phyloP scores from a whole-genome alignment of 805 yeast species.

The Yamadazyma nakazawae region DNA sequence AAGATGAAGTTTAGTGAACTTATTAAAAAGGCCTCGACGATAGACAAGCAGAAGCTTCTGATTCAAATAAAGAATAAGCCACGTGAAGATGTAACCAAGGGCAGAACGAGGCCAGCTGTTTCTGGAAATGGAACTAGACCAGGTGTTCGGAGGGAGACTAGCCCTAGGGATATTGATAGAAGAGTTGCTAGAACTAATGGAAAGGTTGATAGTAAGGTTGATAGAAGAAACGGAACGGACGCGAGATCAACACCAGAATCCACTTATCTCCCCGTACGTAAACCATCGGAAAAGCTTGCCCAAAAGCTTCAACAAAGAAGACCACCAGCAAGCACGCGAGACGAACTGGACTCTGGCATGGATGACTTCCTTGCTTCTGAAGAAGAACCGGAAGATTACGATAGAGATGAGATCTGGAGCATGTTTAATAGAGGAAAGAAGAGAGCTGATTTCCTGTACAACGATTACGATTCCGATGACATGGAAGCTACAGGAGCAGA shows the following conservation, averaged over 20 bases:
- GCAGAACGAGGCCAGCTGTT: background rate
- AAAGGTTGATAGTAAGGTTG: too few relatives aligned
- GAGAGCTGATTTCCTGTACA: slow-evolving; percentile 43
- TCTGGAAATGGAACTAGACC: background rate
- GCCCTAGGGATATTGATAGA: too few relatives aligned
- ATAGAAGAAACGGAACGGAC: background rate
- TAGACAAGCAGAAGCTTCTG: slow-evolving; percentile 46
- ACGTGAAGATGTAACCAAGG: background rate
- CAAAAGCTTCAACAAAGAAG: slow-evolving; percentile 38
- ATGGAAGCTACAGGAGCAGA: slow-evolving; percentile 97
- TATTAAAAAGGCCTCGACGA: slow-evolving; percentile 63
- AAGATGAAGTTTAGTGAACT: slow-evolving; percentile 58
- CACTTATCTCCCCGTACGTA: slow-evolving; percentile 45
- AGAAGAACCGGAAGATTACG: slow-evolving; percentile 54
- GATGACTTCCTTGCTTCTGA: slow-evolving; percentile 54
- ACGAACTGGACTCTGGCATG: slow-evolving; percentile 17
- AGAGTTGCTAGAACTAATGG: too few relatives aligned
- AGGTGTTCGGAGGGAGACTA: background rate
- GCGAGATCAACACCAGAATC: background rate
- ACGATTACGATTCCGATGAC: slow-evolving; percentile 50
- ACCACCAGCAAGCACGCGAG: slow-evolving; percentile 5
- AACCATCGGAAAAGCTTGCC: slow-evolving; percentile 55
- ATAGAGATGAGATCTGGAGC: slow-evolving; percentile 86
- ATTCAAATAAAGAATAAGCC: slow-evolving; percentile 26
- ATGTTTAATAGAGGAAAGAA: slow-evolving; percentile 68